These are phyloP conservation scores for Saposhnikovia divaricata DNA, from an alignment of 129 eudicot genomes.

Conservation along the genomic window DNA sequence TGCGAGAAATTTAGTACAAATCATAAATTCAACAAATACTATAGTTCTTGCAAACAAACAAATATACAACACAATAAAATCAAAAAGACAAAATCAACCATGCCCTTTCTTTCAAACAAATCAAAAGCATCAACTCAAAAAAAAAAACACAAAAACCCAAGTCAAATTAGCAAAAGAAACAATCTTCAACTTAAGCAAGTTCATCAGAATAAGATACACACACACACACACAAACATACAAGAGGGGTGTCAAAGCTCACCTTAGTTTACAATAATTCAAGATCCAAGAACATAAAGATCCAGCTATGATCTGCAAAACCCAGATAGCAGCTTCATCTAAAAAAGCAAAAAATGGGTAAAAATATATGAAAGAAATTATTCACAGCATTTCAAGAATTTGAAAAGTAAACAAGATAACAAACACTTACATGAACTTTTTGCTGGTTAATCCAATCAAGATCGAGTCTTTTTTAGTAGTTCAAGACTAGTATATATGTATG, in stretches of 20 bases:
- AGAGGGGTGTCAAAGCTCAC: neutral
- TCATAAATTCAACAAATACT: neutral
- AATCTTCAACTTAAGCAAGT: constrained; percentile 6
- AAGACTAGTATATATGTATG: neutral
- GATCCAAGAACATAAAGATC: constrained; percentile 51
- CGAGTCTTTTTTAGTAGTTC: neutral
- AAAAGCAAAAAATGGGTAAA: neutral
- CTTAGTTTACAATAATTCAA: constrained; percentile 13
- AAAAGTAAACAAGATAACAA: neutral
- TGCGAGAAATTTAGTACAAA: neutral
- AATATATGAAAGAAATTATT: neutral
- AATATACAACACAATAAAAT: neutral
- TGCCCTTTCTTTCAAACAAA: neutral
- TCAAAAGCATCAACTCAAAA: neutral
- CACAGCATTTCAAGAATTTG: neutral
- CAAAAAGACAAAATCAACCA: neutral
- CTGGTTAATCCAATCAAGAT: constrained; percentile 1
- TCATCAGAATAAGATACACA: neutral
- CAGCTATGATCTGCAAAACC: constrained; percentile 39
- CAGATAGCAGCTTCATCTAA: constrained; percentile 29
- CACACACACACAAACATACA: constrained; percentile 4
- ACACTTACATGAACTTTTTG: constrained; percentile 14
- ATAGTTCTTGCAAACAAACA: neutral
- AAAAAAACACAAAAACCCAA: neutral
- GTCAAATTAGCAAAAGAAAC: neutral